Percentiles rank a stretch among this genome's conserved stretches.
Evolutionary conservation across 1,284 basidiomycete genomes (phyloP).

Genomic region (Vanrija humicola): DNA sequence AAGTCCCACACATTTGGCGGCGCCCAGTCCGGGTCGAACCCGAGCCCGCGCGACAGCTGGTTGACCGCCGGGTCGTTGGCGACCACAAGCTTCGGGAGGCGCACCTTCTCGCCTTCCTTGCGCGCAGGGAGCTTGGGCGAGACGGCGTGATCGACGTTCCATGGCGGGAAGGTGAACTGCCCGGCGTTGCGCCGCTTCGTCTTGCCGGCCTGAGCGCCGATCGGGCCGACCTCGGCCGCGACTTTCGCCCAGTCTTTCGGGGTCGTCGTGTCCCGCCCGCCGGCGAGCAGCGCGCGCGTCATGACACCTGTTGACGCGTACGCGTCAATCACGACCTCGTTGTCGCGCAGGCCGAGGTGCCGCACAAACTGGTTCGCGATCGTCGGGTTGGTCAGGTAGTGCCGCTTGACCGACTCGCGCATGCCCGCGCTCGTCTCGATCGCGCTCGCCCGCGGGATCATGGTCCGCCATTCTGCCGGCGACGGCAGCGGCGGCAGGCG

Average conservation of each 20-base stretch:
- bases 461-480: slow-evolving; percentile 13
- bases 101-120: neutral
- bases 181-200: neutral
- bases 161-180: slow-evolving; percentile 7
- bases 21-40: slow-evolving; percentile 10
- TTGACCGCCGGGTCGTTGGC: slow-evolving; percentile 26
- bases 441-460: neutral
- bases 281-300: slow-evolving; percentile 34
- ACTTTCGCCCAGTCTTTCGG: slow-evolving; percentile 13
- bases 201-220: neutral
- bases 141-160: slow-evolving; percentile 1
- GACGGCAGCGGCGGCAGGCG: slow-evolving; percentile 36
- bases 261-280: slow-evolving; percentile 21
- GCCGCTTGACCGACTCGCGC: slow-evolving; percentile 14
- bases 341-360: slow-evolving; percentile 24
- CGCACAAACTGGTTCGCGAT: slow-evolving; percentile 34
- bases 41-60: slow-evolving; percentile 20
- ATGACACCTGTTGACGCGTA: slow-evolving; percentile 29
- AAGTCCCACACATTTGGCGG: slow-evolving; percentile 6
- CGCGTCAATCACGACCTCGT: slow-evolving; percentile 39
- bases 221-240: neutral
- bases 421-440: neutral
- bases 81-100: slow-evolving; percentile 23
- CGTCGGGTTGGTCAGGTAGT: slow-evolving; percentile 22
- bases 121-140: neutral